Evolutionary conservation across 2,329 filamentous ascomycete species (phyloP), one percentile per base, ranked within the genome.

Genomic region (Domatiomyces catenatus): DNA sequence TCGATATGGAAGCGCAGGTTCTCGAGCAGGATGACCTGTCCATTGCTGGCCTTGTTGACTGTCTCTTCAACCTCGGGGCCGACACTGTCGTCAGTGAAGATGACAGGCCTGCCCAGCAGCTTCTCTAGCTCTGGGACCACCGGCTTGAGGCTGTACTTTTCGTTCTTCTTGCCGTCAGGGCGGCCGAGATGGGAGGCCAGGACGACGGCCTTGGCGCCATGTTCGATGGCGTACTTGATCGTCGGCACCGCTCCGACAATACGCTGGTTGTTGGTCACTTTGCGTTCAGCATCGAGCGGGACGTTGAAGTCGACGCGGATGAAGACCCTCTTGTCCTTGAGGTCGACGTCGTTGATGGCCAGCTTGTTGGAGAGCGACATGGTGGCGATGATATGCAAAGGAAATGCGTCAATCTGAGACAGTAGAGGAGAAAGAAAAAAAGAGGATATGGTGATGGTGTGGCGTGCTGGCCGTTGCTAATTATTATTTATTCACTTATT

Each of bases 281-380:
- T 89, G 75, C 88, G 93, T 67, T 92, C 76, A 61, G 75, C 79
- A 67, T 98, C 88, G 65, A 98, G 87, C 58, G 92, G 92, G 52
- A 98, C 93, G 73, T 98, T 98, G 83, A 98, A 98, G 80, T 98
- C 92, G 69, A 98, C 92, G 66, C 92, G 85, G 69, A 98, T 95
- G 64, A 98, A 79, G 71, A 96, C 92, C 64, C 89, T 82, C 82
- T 98, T 98, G 80, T 78, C 90, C 81, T 94, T 94, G 72, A 98
- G 78, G 72, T 98, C 89, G 65, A 94, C 83, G 67, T 98, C 90
- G 60, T 81, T 86, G 72, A 98, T 95, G 61, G 88, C 86, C 64
- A 98, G 86, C 80, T 98, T 98, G 80, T 82, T 95, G 64, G 89
- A 86, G 68, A 98, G 86, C 81, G 92, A 96, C 92, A 98, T 98